These are phyloP conservation scores for Aspergillus leporis DNA, from an alignment of 495 filamentous ascomycete species.

Conservation along the genomic window DNA sequence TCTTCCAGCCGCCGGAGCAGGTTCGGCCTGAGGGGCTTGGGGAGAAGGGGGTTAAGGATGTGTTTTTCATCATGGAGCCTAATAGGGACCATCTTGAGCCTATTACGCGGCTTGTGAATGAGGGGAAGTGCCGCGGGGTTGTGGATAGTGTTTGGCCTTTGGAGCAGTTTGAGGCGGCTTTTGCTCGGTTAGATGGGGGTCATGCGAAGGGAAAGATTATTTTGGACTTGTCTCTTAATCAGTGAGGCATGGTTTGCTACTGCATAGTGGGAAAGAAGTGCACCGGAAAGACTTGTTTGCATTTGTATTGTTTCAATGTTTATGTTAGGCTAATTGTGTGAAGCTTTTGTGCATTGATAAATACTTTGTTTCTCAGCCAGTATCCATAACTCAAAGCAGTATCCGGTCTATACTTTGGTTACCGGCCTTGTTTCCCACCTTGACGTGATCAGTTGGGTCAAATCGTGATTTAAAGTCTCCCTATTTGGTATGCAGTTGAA, in stretches of 20 bases:
- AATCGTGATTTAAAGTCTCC: too few species aligned
- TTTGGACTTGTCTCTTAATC: constrained; percentile 29
- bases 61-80: constrained; percentile 49
- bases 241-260: background rate
- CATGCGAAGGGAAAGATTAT: constrained; percentile 45
- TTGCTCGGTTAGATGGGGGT: constrained; percentile 44
- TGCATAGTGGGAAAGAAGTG: too few species aligned
- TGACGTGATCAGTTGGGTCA: too few species aligned
- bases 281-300: too few species aligned
- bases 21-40: constrained; percentile 35
- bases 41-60: constrained; percentile 28
- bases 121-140: constrained; percentile 35
- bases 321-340: too few species aligned
- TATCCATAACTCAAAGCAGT: too few species aligned
- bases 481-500: too few species aligned
- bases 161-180: constrained; percentile 46
- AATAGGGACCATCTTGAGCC: constrained; percentile 39
- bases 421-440: too few species aligned
- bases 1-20: constrained; percentile 49
- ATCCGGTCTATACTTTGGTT: too few species aligned
- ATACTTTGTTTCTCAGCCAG: too few species aligned
- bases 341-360: too few species aligned
- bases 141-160: constrained; percentile 52
- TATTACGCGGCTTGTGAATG: constrained; percentile 45
- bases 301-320: too few species aligned